Evolutionary conservation across 1,284 basidiomycete species (phyloP).

Genomic region (Kwoniella shivajii): DNA sequence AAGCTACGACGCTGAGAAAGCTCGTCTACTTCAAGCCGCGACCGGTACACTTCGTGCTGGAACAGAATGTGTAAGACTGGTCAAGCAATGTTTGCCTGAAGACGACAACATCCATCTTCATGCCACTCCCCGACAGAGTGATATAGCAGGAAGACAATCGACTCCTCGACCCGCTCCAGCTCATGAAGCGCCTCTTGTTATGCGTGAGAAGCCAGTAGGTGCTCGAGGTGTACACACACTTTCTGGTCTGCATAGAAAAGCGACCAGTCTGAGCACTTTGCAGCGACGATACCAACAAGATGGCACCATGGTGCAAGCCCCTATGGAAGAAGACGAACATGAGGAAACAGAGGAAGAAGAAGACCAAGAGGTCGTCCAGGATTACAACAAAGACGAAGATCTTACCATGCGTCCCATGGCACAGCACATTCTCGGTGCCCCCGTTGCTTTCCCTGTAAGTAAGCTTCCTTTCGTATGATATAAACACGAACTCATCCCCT

Average conservation of each 20-base stretch:
- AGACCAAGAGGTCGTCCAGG: constrained; percentile 43
- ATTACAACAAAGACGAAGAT: constrained; percentile 44
- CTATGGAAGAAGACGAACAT: constrained; percentile 32
- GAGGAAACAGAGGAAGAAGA: constrained; percentile 41
- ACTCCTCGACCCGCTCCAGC: constrained; percentile 22
- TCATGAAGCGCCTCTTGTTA: constrained; percentile 17
- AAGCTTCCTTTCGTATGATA: neutral
- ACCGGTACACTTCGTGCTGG: constrained; percentile 84
- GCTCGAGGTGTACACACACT: constrained; percentile 53
- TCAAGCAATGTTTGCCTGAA: constrained; percentile 68
- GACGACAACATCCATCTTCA: constrained; percentile 28
- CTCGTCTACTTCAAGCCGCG: constrained; percentile 73
- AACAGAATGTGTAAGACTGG: constrained; percentile 81
- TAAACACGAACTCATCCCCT: neutral
- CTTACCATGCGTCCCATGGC: constrained; percentile 52
- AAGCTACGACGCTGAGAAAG: constrained; percentile 78
- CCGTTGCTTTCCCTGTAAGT: constrained; percentile 19
- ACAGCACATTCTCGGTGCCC: neutral
- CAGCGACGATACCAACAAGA: constrained; percentile 40
- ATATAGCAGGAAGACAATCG: constrained; percentile 9
- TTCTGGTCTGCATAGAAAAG: constrained; percentile 57
- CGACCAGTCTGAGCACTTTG: constrained; percentile 53
- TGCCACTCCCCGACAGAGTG: constrained; percentile 15
- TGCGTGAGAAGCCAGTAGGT: constrained; percentile 34
- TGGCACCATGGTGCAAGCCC: constrained; percentile 23